Conservation (phyloP, 139 green algal species). For the Pleodorina starrii region DNA sequence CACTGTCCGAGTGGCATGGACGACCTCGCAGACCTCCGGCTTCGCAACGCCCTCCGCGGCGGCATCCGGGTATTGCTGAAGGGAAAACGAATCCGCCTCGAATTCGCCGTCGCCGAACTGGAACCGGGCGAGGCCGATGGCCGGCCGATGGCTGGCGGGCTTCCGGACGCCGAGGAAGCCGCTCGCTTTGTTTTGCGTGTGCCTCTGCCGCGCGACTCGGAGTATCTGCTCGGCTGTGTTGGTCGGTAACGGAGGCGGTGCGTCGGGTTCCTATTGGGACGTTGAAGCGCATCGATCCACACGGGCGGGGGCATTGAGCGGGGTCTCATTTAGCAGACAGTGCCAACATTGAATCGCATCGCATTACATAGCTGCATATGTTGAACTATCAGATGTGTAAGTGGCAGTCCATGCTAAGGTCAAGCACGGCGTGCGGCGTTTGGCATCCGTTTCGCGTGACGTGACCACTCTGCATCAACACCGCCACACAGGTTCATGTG, state of each 20-base stretch:
- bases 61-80: not conserved
- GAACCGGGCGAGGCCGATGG: not conserved
- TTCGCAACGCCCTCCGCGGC: not conserved
- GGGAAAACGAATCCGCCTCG: not conserved
- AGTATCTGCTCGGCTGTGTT: not conserved
- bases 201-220: not conserved
- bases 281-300: too few relatives aligned
- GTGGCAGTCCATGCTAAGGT: too few relatives aligned
- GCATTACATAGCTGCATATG: too few relatives aligned
- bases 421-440: too few relatives aligned
- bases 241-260: not conserved
- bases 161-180: not conserved
- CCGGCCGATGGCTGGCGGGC: not conserved
- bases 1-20: not conserved
- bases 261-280: not conserved
- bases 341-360: too few relatives aligned
- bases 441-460: too few relatives aligned
- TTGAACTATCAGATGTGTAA: too few relatives aligned
- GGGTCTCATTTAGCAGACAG: too few relatives aligned
- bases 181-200: not conserved
- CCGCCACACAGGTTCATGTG: too few relatives aligned
- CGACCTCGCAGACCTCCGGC: not conserved
- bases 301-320: too few relatives aligned
- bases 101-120: not conserved
- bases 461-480: too few relatives aligned